Evolutionary conservation across 1,139 yeast species (phyloP), one percentile per base, ranked within the genome.

Genomic region (Hyphopichia wangnamkhiaoensis): DNA sequence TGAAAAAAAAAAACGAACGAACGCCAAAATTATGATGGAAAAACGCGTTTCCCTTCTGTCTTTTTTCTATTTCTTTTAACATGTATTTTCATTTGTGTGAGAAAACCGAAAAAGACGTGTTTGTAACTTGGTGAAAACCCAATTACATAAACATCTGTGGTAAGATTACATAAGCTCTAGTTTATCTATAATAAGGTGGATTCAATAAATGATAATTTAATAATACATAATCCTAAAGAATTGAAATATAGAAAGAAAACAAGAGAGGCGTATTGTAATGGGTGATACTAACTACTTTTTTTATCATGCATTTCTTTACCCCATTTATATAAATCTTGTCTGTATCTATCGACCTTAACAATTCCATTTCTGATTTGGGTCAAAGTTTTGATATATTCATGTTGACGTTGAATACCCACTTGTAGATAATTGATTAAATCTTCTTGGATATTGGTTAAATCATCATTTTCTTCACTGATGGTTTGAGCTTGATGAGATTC

Each of bases 291-390:
- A 36, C 49, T 55, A 44, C 70, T 65, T 51, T 63, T 71, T 49
- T 83, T 84, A 34, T 90, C 95, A 49, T 82, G 71, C 79, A 87
- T 85, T 58, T 90, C 97, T 53, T 79, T 78, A 40, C 94, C 87
- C 97, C 97, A 90, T 52, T 78, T 77, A 47, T 71, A 75, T 36
- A 91, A 76, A 48, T 82, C 79, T 37, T 74, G 75, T 51, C 86
- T 84, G 49, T 85, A 74, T 43, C 93, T 67, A 51, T 86, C 89
- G 1, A 96, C 93, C 49, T 88, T 76, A 27, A 86, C 80, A 19
- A 91, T 67, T 1, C 91, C 94, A 52, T 76, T 76, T 48, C 97
- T 74, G 34, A 93, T 76, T 31, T 73, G 77, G 18, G 79, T 70
- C 58, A 93, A 69, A 47, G 90, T 86, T 53, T 94, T 76, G 40